Base-by-base conservation (phyloP, 805 yeast species). In the Priceomyces carsonii region DNA sequence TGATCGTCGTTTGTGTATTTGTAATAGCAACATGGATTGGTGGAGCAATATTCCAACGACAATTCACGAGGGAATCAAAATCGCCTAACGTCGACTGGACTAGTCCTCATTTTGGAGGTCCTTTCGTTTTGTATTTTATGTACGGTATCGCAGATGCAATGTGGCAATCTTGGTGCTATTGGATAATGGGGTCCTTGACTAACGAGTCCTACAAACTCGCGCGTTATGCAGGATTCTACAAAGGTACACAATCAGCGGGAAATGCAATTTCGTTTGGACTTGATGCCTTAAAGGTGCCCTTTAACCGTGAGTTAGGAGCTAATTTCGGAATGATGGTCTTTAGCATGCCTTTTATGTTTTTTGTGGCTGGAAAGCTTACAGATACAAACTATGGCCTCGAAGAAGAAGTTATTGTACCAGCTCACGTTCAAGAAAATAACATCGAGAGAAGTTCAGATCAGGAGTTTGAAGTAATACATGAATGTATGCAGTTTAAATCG, bases 91-190 rank as follows among this genome's bases (percentile, higher is more conserved):
- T 52, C 72, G 36, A 52, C 50, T 36, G 15, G 60, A 72, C 24
- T 76, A 70, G 53, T 75, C 66, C 61, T 62, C 58, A 32, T 69
- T 67, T 29, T 33, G 57, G 8, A 42, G 41, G 80, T 1, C 78
- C 77, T 18, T 64, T 73, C 69, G 68, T 75, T 51, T 57, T 77
- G 38, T 77, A 75, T 62, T 71, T 77, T 59, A 70, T 71, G 55
- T 76, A 75, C 53, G 82, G 81, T 8, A 56, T 60, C 24, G 72
- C 51, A 44, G 82, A 76, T 48, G 75, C 81, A 28, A 26, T 16
- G 53, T 43, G 26, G 38, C 36, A 15, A 43, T 42, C 32, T 47
- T 51, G 35, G 34, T 33, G 38, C 25, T 28, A 33, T 33, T 38
- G 39, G 40, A 38, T 38, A 6, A 38, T 38, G 35, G 42, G 42